Evolutionary conservation across 768 basidiomycete species (phyloP), one percentile per base, ranked within the genome.

Genomic region (Heimioporus sp.): DNA sequence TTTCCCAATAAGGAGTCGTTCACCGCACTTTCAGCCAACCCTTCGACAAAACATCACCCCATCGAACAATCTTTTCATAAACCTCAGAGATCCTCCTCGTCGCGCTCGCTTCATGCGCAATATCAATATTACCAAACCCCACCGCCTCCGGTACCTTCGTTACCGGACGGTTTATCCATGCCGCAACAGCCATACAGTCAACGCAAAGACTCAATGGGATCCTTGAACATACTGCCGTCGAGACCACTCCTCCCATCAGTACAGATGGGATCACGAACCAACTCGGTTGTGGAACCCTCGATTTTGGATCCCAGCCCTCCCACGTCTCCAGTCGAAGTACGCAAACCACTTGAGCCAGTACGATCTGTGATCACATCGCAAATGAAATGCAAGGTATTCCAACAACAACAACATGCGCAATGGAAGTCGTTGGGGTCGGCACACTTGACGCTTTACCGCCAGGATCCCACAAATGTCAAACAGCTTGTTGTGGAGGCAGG

Each of bases 321-420:
- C 0, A 76, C 81, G 37, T 94, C 92, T 8, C 96, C 93, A 2
- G 75, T 80, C 5, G 76, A 80, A 53, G 80, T 86, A 59, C 72
- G 73, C 2, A 72, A 72, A 28, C 65, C 77, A 9, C 65, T 71
- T 4, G 92, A 87, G 4, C 91, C 93, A 2, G 80, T 87, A 32
- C 85, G 82, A 31, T 87, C 91, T 6, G 75, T 82, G 11, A 76
- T 98, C 55, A 82, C 90, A 10, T 92, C 90, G 12, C 85, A 92
- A 64, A 96, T 94, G 91, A 94, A 95, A 67, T 98, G 96, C 80
- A 99, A 98, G 70, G 87, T 98, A 20, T 99, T 98, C 73, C 75
- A 97, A 43, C 87, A 98, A 65, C 93, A 96, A 63, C 85, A 91
- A 34, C 95, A 98, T 65, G 87, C 89, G n/a, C 92, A 96, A 66